phyloP scores from a whole-genome alignment of 306 rosid species.

The Quercus glauca region DNA sequence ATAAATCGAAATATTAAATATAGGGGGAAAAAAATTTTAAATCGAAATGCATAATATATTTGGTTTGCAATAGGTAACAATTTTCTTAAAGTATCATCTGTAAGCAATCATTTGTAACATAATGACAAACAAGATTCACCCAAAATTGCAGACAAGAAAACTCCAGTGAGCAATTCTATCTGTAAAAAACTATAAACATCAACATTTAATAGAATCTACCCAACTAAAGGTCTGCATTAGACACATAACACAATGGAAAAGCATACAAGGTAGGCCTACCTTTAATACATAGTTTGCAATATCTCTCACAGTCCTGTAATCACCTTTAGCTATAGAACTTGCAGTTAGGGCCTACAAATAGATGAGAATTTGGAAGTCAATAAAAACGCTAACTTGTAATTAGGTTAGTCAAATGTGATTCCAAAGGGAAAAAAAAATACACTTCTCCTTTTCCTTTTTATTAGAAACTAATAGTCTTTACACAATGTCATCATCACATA shows the following conservation, averaged over 20 bases:
- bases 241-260: slow-evolving; percentile 15
- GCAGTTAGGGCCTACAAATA: slow-evolving; percentile 75
- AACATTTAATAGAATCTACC: slow-evolving; percentile 15
- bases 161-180: slow-evolving; percentile 71
- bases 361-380: slow-evolving; percentile 14
- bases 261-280: slow-evolving; percentile 38
- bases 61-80: not conserved
- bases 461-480: too few species aligned
- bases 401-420: not conserved
- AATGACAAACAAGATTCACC: slow-evolving; percentile 25
- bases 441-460: not conserved
- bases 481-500: too few species aligned
- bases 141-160: slow-evolving; percentile 66
- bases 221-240: slow-evolving; percentile 5
- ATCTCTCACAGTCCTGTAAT: slow-evolving; percentile 71
- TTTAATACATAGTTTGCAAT: slow-evolving; percentile 48
- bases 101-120: not conserved
- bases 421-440: not conserved
- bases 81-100: not conserved
- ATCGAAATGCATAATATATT: not conserved
- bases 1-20: not conserved
- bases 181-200: slow-evolving; percentile 37
- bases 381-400: not conserved
- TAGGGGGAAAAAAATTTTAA: not conserved
- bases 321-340: slow-evolving; percentile 73